Base-by-base conservation (phyloP, 2,329 filamentous ascomycete genomes). In the Aspergillus sojae region DNA sequence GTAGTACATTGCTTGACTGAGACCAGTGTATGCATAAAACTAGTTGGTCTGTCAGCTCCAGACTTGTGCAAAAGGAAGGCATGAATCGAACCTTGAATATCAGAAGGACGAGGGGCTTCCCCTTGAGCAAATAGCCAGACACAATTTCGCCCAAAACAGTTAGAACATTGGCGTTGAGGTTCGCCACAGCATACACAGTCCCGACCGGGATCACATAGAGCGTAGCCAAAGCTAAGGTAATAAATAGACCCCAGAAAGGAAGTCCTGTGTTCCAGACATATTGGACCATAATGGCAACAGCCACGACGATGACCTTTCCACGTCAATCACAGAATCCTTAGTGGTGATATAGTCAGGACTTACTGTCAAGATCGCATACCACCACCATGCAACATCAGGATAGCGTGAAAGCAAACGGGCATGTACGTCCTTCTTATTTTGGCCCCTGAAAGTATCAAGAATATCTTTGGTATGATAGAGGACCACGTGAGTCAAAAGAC, bases 11-110 rank as follows among this genome's bases (percentile, higher is more conserved):
- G 46, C 46, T n/a, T 50, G 46, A 32, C 46, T 75, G 61, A 80
- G 87, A 75, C 83, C 85, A 53, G 89, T 83, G 73, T 88, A 89
- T 58, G 86, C 86, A 71, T 89, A 90, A 71, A 87, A 70, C 65
- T 67, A 36, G 28, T 28, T 26, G 7, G 34, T 12, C 0, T 10
- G 30, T 57, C 30, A 54, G 43, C 6, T 16, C 26, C 10, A 30
- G 26, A 28, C 2, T 30, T 10, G 30, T 30, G 2, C 6, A 2
- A 30, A 19, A 12, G 16, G 16, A 11, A 85, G 89, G 90, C 81
- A 88, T 86, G n/a, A 63, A 71, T 79, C 79, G 4, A 77, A 50
- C 46, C 46, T 50, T 50, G 12, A 50, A 50, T 2, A 50, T 69
- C 78, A 81, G 77, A 62, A 79, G 80, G 46, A 78, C 80, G 14